Evolutionary conservation across 352 stramenopile species (phyloP).

Genomic region (Globisporangium splendens): DNA sequence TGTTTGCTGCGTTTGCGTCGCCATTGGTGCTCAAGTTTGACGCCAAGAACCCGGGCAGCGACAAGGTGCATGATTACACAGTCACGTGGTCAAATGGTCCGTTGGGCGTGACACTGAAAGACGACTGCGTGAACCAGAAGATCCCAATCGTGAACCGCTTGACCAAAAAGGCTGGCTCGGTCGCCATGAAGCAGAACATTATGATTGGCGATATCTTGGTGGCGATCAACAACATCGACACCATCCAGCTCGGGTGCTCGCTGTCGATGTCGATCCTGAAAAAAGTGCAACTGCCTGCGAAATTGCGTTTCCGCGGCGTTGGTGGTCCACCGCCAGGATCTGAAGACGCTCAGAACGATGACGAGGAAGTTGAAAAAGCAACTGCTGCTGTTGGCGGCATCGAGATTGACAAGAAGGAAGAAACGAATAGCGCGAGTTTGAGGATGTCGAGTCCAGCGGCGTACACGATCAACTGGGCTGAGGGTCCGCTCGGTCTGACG

Average conservation of each 20-base stretch:
- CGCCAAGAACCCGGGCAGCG: slow-evolving; percentile 46
- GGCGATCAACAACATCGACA: slow-evolving; percentile 89
- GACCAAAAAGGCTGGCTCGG: slow-evolving; percentile 82
- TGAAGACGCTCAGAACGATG: slow-evolving; percentile 17
- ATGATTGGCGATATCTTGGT: slow-evolving; percentile 82
- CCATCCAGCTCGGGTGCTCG: slow-evolving; percentile 82
- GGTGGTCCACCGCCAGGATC: slow-evolving; percentile 44
- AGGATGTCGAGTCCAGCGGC: slow-evolving; percentile 61
- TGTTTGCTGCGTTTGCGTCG: slow-evolving; percentile 68
- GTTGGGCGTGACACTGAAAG: slow-evolving; percentile 80
- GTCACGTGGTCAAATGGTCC: slow-evolving; percentile 87
- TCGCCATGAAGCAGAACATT: slow-evolving; percentile 88
- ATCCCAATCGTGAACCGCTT: slow-evolving; percentile 85
- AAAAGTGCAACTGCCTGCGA: slow-evolving; percentile 82
- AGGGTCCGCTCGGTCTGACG: slow-evolving; percentile 76
- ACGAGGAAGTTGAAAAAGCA: neutral
- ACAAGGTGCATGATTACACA: slow-evolving; percentile 80
- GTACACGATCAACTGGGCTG: slow-evolving; percentile 78
- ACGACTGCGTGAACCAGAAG: slow-evolving; percentile 81
- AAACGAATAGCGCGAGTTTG: slow-evolving; percentile 21
- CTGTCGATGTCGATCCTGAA: slow-evolving; percentile 88
- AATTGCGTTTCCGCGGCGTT: slow-evolving; percentile 81
- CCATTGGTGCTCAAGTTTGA: slow-evolving; percentile 86
- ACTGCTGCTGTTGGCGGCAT: slow-evolving; percentile 16
- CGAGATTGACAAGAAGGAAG: slow-evolving; percentile 21